Base-by-base conservation (phyloP, 129 eudicot species). In the Lactuca saligna region DNA sequence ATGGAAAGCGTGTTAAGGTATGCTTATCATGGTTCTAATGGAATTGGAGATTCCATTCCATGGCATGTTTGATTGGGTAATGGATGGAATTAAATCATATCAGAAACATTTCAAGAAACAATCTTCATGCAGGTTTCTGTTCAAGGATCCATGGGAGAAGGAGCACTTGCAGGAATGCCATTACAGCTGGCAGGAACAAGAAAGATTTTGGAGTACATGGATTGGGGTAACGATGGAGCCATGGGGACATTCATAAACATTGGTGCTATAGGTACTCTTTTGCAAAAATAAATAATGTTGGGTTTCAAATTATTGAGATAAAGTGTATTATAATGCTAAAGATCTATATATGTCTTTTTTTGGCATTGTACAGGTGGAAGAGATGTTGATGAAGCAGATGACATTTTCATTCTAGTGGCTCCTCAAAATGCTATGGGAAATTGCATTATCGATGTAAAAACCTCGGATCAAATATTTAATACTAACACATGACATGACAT, bases 351-450 rank as follows among this genome's bases (percentile, higher is more conserved):
- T 51, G 53, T 64, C n/a, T n/a, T 44, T 73, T 6, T 48, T 35
- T 31, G 41, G 16, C 5, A 34, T 65, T 54, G 12, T 80, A 65
- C 82, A 93, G 98, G 99, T 61, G 96, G 77, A 73, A 74, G 84
- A 38, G 99, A 94, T 76, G 99, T 94, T 54, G 93, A 82, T 9
- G 97, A 94, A 76, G 83, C 79, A 61, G 97, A 90, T 82, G 99
- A 90, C 79, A 82, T 94, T 78, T 94, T 87, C 81, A 94, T 94
- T 67, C 74, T 94, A 70, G 88, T 94, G 74, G 99, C 99, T 85
- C 99, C 99, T 39, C 99, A 94, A 83, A 94, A 94, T 94, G 97
- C 99, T 34, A 84, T 94, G 71, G 99, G 99, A 68, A 94, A 94
- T 72, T 94, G 99, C 72, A 94, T 94, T 66, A 89, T 94, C n/a